Evolutionary conservation across 495 filamentous ascomycete species (phyloP), one percentile per base, ranked within the genome.

Genomic region (Niebla homalea): DNA sequence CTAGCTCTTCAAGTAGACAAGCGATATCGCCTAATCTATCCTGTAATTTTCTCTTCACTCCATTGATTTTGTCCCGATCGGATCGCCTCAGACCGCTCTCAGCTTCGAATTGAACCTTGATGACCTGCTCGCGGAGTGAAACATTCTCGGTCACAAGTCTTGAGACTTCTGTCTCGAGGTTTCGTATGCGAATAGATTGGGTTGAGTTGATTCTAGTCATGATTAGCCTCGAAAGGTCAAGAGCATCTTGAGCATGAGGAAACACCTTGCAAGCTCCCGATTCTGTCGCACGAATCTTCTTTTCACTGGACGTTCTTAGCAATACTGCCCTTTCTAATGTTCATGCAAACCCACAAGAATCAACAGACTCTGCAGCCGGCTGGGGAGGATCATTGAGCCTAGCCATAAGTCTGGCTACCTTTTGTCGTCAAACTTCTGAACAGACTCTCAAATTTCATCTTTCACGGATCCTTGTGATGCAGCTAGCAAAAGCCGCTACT

Each of bases 231-330:
- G 2, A 2, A n/a, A 48, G 0, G 15, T 25, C 42, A 32, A n/a
- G 15, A 20, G 25, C 35, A 14, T 53, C 22, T 32, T 42, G 8
- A 32, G 23, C 42, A 36, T 26, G 37, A 7, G 32, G 36, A 54
- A 56, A 42, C 62, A 75, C 73, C 72, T 73, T 42, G 89, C 89
- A 51, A 98, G 88, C 58, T 96, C 92, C 50, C 88, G 81, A 64
- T 98, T 98, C 63, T 98, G 92, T 37, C 90, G 79, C 43, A 94
- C 69, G 61, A 92, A 94, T 60, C 85, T 79, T 56, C 86, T 72
- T 61, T 87, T 89, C 36, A 94, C 88, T 94, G 61, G 41, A 54
- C 45, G 46, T 44, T 35, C 32, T 56, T 21, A 52, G 44, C 25
- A 40, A 35, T 26, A 32, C 15, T 47, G 35, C 47, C 20, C 46